These are phyloP conservation scores for Pseudogymnoascus sp. DNA, from an alignment of 2,329 filamentous ascomycete species.

Conservation along the genomic window DNA sequence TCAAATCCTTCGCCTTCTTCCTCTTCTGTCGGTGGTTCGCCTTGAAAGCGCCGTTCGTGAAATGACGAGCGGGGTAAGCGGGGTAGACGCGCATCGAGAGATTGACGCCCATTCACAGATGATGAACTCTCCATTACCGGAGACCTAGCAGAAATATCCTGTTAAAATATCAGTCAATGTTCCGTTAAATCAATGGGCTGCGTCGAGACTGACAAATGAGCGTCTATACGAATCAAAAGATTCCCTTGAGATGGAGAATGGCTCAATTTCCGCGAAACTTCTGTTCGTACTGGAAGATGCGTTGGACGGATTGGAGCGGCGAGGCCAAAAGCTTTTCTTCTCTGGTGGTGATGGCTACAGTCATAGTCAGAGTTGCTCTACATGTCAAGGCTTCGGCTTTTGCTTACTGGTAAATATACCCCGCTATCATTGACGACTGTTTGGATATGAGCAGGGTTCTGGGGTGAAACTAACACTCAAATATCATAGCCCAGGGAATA, in stretches of 20 bases:
- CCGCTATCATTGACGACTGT: conserved; percentile 93
- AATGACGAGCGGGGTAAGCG: conserved; percentile 55
- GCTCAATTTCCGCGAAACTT: conserved; percentile 74
- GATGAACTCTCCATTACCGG: conserved; percentile 57
- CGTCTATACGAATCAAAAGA: conserved; percentile 95
- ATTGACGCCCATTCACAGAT: conserved; percentile 56
- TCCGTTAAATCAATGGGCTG: conserved; percentile 7
- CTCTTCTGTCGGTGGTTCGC: conserved; percentile 59
- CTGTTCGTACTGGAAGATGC: conserved; percentile 45
- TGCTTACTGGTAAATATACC: conserved; percentile 79
- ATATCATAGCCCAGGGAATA: conserved; percentile 11
- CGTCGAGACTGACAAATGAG: conserved; percentile 66
- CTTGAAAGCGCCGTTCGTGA: conserved; percentile 48
- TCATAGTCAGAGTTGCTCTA: conserved; percentile 11
- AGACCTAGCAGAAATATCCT: conserved; percentile 88
- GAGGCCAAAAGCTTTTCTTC: conserved; percentile 71
- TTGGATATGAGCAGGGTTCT: conserved; percentile 21
- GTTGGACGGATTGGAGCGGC: conserved; percentile 40
- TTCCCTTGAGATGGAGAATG: conserved; percentile 90
- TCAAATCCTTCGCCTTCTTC: conserved; percentile 81
- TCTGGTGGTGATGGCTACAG: conserved; percentile 77
- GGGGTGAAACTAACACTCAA: conserved; percentile 12
- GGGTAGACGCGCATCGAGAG: conserved; percentile 63
- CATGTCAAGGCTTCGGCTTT: neutral
- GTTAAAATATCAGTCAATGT: conserved; percentile 14